A percentile compares a stretch with the other conserved stretches of the same genome.
phyloP scores from a whole-genome alignment of 371 early-diverging fungal species.

The Cokeromyces recurvatus region DNA sequence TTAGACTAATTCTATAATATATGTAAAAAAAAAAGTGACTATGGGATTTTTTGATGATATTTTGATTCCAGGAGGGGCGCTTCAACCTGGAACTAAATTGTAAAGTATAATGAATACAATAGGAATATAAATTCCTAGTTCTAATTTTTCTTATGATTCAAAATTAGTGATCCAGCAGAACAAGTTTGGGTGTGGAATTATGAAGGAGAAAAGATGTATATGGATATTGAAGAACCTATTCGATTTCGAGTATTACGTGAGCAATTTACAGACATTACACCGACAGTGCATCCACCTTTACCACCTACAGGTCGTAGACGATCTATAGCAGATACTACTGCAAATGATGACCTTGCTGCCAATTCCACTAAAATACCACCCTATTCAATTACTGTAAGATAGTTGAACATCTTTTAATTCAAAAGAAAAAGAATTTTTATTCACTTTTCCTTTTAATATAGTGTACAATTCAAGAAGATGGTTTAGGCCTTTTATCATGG shows the following conservation, averaged over 20 bases:
- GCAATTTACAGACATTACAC: constrained; percentile 76
- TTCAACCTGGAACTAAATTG: constrained; percentile 65
- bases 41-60: constrained; percentile 94
- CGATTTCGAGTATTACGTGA: constrained; percentile 76
- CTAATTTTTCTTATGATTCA: background rate
- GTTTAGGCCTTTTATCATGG: constrained; percentile 75
- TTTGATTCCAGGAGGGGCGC: constrained; percentile 62
- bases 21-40: constrained; percentile 70
- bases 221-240: constrained; percentile 80
- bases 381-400: constrained; percentile 50
- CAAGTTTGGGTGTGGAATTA: constrained; percentile 89
- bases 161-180: constrained; percentile 57
- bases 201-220: constrained; percentile 76
- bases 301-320: constrained; percentile 6
- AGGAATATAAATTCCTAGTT: background rate
- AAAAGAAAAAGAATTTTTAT: no score
- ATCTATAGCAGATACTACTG: constrained; percentile 42
- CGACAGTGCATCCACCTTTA: constrained; percentile 39
- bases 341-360: constrained; percentile 45
- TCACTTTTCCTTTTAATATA: constrained; percentile 20
- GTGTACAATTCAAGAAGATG: constrained; percentile 69
- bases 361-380: constrained; percentile 59
- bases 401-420: no score
- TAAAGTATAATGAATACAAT: constrained; percentile 15
- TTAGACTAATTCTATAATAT: no score